Evolutionary conservation across 805 yeast genomes (phyloP).

Genomic region (Saturnispora kantuleensis): DNA sequence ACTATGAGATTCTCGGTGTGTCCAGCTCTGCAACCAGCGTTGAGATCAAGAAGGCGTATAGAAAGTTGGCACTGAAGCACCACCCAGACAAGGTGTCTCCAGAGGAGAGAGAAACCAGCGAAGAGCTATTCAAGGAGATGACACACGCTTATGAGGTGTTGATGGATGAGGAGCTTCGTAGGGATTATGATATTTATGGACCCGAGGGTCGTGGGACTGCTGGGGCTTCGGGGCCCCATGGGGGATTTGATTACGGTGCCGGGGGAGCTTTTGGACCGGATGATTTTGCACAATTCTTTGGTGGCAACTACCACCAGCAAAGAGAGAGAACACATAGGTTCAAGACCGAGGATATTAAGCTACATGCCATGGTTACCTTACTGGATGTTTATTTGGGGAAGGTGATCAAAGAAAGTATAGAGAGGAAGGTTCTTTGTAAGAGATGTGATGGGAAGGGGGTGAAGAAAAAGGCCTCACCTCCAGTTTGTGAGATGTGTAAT

Average conservation of each 20-base stretch:
- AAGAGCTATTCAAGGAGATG: constrained; percentile 71
- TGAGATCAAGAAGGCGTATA: constrained; percentile 78
- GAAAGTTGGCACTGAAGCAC: constrained; percentile 67
- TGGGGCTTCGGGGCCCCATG: constrained; percentile 16
- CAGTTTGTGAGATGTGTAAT: constrained; percentile 54
- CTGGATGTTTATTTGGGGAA: constrained; percentile 78
- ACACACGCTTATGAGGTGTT: constrained; percentile 79
- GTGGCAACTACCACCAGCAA: constrained; percentile 12
- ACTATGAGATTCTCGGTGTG: constrained; percentile 17
- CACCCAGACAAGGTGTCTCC: constrained; percentile 75
- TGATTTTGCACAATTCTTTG: constrained; percentile 69
- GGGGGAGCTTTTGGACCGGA: constrained; percentile 43
- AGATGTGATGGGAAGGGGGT: constrained; percentile 73
- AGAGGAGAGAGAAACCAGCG: constrained; percentile 55
- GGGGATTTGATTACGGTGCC: constrained; percentile 20
- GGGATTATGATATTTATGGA: constrained; percentile 41
- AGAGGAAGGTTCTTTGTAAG: constrained; percentile 64
- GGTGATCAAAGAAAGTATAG: constrained; percentile 59
- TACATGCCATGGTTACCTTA: constrained; percentile 54
- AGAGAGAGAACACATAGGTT: background rate
- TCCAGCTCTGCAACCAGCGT: constrained; percentile 34
- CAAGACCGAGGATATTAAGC: constrained; percentile 55
- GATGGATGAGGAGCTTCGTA: constrained; percentile 55
- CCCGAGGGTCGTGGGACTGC: constrained; percentile 17
- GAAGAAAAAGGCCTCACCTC: constrained; percentile 43